phyloP scores from a whole-genome alignment of 768 basidiomycete species.

The Multifurca ochricompacta region DNA sequence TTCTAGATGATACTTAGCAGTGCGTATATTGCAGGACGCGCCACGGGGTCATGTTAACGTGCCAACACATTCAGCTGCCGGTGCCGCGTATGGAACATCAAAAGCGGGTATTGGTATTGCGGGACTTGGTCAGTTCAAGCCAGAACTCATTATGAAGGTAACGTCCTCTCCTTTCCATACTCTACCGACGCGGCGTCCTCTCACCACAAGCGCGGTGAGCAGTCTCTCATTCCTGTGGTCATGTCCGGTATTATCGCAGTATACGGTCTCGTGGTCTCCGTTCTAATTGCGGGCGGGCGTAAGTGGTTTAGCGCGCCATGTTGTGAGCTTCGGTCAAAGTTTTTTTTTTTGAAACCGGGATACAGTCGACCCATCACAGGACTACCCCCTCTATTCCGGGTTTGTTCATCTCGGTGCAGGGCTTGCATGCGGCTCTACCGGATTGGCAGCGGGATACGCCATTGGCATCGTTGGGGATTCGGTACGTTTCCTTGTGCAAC shows the following conservation, averaged over 20 bases:
- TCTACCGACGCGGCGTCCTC: neutral
- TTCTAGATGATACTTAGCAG: constrained; percentile 94
- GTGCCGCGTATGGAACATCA: constrained; percentile 93
- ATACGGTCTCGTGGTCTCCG: constrained; percentile 98
- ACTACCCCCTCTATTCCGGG: constrained; percentile 69
- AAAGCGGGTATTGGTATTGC: constrained; percentile 98
- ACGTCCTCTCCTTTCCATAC: constrained; percentile 21
- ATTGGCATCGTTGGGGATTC: constrained; percentile 99
- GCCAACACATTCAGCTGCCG: constrained; percentile 50
- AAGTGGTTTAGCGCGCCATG: constrained; percentile 31
- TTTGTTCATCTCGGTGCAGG: constrained; percentile 94
- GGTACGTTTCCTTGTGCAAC: constrained; percentile 27
- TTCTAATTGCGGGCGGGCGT: constrained; percentile 86
- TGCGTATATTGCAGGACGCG: constrained; percentile 35
- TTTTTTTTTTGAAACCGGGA: neutral
- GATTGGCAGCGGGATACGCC: constrained; percentile 95
- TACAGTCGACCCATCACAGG: constrained; percentile 19
- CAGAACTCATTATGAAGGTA: constrained; percentile 98
- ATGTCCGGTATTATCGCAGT: constrained; percentile 99
- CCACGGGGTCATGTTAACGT: neutral
- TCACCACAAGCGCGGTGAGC: neutral
- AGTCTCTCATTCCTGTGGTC: constrained; percentile 70
- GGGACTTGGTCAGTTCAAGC: constrained; percentile 86
- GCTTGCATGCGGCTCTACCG: constrained; percentile 85
- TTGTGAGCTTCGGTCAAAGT: neutral